Percentiles rank a stretch among this genome's conserved stretches.
Evolutionary conservation across 495 filamentous ascomycete genomes (phyloP).

Genomic region (Lepraria neglecta): DNA sequence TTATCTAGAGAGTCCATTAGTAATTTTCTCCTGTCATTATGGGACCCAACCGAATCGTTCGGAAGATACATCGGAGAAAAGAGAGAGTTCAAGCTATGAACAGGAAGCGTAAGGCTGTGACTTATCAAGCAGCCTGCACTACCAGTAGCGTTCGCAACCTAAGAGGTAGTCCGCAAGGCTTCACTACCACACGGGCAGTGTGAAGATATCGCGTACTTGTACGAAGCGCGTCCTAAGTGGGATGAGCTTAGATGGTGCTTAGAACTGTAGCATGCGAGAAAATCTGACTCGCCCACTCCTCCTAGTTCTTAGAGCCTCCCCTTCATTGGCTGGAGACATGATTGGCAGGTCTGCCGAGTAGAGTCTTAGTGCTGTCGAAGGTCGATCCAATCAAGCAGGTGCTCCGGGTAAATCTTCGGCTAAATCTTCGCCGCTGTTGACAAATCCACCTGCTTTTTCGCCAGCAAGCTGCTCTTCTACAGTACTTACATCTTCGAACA

Average conservation of each 20-base stretch:
- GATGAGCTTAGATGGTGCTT: no score
- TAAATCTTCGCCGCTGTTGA: slow-evolving; percentile 4
- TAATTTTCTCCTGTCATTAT: no score
- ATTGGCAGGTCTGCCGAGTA: no score
- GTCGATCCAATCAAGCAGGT: no score
- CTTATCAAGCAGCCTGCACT: background rate
- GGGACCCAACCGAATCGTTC: background rate
- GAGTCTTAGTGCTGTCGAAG: no score
- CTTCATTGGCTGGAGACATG: no score
- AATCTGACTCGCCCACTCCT: no score
- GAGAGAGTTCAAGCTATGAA: background rate
- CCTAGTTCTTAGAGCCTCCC: no score
- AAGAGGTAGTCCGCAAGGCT: background rate
- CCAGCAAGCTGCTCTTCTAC: background rate
- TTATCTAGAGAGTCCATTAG: no score
- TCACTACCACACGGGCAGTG: background rate
- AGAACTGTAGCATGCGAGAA: no score
- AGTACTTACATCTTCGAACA: background rate
- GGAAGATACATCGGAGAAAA: background rate
- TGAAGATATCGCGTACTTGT: no score
- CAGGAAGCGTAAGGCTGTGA: background rate
- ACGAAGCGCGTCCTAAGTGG: no score
- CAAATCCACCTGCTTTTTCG: background rate
- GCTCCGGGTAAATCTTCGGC: background rate
- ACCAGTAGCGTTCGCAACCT: background rate